Conservation (phyloP, 164 flowering plant genomes). For the Chimonanthus salicifolius region DNA sequence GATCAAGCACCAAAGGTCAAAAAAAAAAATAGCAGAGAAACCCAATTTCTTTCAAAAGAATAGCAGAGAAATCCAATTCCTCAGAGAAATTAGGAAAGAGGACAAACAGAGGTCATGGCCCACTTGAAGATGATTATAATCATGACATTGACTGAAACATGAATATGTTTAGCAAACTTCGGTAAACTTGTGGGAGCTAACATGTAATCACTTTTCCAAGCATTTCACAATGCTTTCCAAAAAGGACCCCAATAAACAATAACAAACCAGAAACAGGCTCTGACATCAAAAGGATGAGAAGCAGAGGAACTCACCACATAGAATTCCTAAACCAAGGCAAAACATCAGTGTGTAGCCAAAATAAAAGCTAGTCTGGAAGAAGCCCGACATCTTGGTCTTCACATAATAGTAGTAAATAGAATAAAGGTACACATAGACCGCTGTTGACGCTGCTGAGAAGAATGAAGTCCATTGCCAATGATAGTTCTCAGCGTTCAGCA, state of each 20-base stretch:
- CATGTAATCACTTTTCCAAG: background rate
- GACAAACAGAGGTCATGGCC: too few species aligned
- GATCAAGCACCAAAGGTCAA: background rate
- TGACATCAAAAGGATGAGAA: background rate
- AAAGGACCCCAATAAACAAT: background rate
- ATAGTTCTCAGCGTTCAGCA: slow-evolving; percentile 97
- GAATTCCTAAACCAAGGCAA: slow-evolving; percentile 91
- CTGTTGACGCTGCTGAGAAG: slow-evolving; percentile 98
- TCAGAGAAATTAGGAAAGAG: too few species aligned
- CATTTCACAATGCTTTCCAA: background rate
- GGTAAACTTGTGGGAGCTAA: background rate
- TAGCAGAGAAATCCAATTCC: background rate
- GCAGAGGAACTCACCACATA: slow-evolving; percentile 70
- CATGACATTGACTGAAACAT: too few species aligned
- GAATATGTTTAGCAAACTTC: too few species aligned
- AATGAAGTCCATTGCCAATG: slow-evolving; percentile 99
- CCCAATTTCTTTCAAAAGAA: background rate
- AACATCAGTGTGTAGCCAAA: slow-evolving; percentile 98
- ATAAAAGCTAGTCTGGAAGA: slow-evolving; percentile 99
- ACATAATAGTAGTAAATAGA: slow-evolving; percentile 86
- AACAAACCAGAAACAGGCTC: background rate
- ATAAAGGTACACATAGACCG: slow-evolving; percentile 88
- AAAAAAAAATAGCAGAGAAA: too few species aligned
- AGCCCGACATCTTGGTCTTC: slow-evolving; percentile 99
- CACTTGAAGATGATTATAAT: too few species aligned